Percentiles rank a stretch among this genome's conserved stretches.
phyloP scores from a whole-genome alignment of 2,329 filamentous ascomycete genomes.

The Pseudogymnoascus sp. region DNA sequence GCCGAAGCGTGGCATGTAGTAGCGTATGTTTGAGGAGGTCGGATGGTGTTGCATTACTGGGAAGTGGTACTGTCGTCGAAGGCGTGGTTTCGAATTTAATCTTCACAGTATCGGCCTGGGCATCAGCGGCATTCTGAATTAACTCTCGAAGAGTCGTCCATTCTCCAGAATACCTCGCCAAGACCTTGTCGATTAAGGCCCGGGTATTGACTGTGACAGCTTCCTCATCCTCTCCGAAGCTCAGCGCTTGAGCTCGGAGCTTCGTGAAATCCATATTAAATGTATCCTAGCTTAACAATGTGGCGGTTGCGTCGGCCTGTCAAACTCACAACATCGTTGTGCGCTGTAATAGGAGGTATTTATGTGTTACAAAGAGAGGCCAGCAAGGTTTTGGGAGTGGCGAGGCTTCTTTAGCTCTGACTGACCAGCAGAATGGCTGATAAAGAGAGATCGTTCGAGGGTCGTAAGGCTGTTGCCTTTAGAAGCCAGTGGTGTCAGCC shows the following conservation, averaged over 20 bases:
- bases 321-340: not conserved
- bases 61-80: slow-evolving; percentile 66
- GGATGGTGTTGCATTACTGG: slow-evolving; percentile 56
- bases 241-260: slow-evolving; percentile 80
- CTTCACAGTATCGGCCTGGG: slow-evolving; percentile 78
- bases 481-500: not conserved
- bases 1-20: slow-evolving; percentile 75
- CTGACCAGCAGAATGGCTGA: not conserved
- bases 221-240: slow-evolving; percentile 82
- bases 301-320: not conserved
- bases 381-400: not conserved
- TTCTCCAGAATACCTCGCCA: slow-evolving; percentile 93
- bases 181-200: slow-evolving; percentile 93
- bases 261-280: slow-evolving; percentile 61
- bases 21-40: slow-evolving; percentile 75
- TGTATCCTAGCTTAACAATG: not conserved
- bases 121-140: slow-evolving; percentile 97
- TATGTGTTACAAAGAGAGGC: not conserved
- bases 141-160: slow-evolving; percentile 87
- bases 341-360: not conserved
- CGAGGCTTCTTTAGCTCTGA: not conserved
- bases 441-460: not conserved
- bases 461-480: not conserved
- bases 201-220: slow-evolving; percentile 97
- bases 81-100: slow-evolving; percentile 90